A percentile compares a stretch with the other conserved stretches of the same genome.
phyloP scores from a whole-genome alignment of 345 rosid genomes.

The Limnanthes douglasii region DNA sequence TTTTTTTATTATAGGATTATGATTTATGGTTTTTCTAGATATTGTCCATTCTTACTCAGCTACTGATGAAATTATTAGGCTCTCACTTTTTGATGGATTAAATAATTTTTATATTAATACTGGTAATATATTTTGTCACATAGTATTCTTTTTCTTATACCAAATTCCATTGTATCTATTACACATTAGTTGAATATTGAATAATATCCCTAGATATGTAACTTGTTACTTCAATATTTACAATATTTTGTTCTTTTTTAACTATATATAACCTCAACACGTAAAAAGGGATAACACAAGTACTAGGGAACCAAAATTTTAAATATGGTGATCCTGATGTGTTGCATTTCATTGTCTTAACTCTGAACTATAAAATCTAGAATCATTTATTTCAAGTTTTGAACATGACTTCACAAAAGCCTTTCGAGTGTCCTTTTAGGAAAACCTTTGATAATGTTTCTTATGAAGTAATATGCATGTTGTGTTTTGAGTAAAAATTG shows the following conservation, averaged over 20 bases:
- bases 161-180: too few relatives aligned
- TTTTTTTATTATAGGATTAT: constrained; percentile 65
- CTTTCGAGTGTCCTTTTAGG: not conserved
- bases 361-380: constrained; percentile 59
- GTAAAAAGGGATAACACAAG: constrained; percentile 92
- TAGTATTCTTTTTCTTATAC: not conserved
- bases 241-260: too few relatives aligned
- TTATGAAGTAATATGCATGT: constrained; percentile 41
- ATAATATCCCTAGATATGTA: too few relatives aligned
- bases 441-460: constrained; percentile 9
- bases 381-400: too few relatives aligned
- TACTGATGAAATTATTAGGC: constrained; percentile 94
- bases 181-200: too few relatives aligned
- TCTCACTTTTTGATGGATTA: constrained; percentile 84
- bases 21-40: constrained; percentile 76
- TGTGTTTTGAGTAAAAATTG: constrained; percentile 78
- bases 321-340: constrained; percentile 89
- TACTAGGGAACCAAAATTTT: constrained; percentile 96
- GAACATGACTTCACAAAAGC: too few relatives aligned
- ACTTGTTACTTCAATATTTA: too few relatives aligned
- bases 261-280: too few relatives aligned
- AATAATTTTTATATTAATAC: constrained; percentile 88
- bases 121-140: constrained; percentile 39
- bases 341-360: constrained; percentile 75
- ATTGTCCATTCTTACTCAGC: constrained; percentile 94